Conservation (phyloP, 2,329 filamentous ascomycete genomes). For the Aureobasidium namibiae region DNA sequence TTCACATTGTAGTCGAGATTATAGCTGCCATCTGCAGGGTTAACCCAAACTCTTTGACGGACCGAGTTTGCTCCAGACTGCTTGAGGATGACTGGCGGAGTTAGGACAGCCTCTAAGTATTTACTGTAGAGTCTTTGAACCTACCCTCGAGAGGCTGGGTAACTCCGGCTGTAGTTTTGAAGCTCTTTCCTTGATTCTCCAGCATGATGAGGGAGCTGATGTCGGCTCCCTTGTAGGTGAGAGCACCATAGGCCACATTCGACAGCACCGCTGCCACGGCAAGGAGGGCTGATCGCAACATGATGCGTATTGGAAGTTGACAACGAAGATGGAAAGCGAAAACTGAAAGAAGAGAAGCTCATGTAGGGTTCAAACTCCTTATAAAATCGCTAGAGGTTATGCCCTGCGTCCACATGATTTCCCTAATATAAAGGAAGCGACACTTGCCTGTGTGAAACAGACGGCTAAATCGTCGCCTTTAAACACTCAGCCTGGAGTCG, state of each 20-base stretch:
- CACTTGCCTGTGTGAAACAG: background rate
- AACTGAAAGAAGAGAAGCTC: background rate
- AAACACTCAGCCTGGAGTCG: background rate
- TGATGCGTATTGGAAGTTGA: background rate
- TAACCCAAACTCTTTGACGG: slow-evolving; percentile 24
- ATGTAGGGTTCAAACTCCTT: background rate
- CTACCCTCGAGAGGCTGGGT: slow-evolving; percentile 6
- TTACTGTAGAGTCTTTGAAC: background rate
- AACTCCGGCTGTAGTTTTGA: slow-evolving; percentile 23
- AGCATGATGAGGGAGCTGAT: slow-evolving; percentile 28
- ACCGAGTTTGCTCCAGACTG: slow-evolving; percentile 20
- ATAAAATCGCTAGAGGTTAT: background rate
- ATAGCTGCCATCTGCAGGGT: slow-evolving; percentile 22
- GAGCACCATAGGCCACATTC: slow-evolving; percentile 13
- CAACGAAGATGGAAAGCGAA: background rate
- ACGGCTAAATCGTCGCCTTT: background rate
- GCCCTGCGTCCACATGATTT: background rate
- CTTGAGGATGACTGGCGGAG: slow-evolving; percentile 15
- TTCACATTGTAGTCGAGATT: slow-evolving; percentile 27
- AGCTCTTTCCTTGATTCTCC: slow-evolving; percentile 27
- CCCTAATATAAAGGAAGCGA: background rate
- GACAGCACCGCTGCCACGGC: background rate
- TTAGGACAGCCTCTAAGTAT: slow-evolving; percentile 18
- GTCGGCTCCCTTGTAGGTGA: slow-evolving; percentile 30
- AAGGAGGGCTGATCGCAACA: slow-evolving; percentile 2